These are phyloP conservation scores for Camellia oleifera DNA, from an alignment of 179 eudicot species.

Conservation along the genomic window DNA sequence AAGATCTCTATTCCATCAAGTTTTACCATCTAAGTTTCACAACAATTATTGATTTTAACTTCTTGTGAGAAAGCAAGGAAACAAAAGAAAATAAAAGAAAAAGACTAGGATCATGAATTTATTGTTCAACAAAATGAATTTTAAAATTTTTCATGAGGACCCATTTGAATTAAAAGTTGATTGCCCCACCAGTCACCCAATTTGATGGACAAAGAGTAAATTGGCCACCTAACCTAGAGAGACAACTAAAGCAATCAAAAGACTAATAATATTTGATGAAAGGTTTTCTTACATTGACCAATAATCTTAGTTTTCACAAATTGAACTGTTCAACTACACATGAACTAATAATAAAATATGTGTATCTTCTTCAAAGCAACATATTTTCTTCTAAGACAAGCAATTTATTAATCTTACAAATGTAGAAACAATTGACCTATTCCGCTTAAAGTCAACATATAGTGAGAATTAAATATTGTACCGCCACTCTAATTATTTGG, in stretches of 20 bases:
- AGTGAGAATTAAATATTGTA: not conserved
- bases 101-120: not conserved
- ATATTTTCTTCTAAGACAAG: not conserved
- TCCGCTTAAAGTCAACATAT: not conserved
- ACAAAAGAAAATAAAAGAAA: not conserved
- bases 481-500: too few species aligned
- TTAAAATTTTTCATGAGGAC: not conserved
- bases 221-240: slow-evolving; percentile 3
- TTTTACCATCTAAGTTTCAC: too few species aligned
- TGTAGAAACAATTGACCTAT: not conserved
- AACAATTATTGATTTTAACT: too few species aligned
- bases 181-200: not conserved
- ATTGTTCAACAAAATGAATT: not conserved
- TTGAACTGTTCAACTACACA: slow-evolving; percentile 4
- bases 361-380: not conserved
- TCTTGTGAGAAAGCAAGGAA: too few species aligned
- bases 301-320: not conserved
- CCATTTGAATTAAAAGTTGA: not conserved
- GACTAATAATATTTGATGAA: too few species aligned
- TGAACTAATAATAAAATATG: too few species aligned
- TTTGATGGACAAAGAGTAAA: not conserved
- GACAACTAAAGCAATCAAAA: not conserved
- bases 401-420: not conserved
- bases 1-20: too few species aligned
- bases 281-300: not conserved